Conservation (phyloP, 495 filamentous ascomycete genomes). For the Clohesyomyces aquaticus region DNA sequence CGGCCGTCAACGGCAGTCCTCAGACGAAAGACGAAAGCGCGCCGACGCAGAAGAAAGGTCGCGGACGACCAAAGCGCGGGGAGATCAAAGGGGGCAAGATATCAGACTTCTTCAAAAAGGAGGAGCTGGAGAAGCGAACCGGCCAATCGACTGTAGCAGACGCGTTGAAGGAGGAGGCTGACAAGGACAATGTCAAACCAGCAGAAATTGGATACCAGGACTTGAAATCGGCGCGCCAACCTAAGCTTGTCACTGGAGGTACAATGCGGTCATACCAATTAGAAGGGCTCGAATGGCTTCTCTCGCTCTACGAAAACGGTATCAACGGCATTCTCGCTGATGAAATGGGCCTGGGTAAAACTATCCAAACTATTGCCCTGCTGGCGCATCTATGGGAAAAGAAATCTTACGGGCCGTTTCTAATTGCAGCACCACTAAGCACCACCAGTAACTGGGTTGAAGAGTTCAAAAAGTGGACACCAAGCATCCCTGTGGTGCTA, state of each 20-base stretch:
- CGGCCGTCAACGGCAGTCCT: conserved; percentile 18
- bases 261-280: conserved; percentile 93
- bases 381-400: conserved; percentile 88
- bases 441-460: conserved; percentile 96
- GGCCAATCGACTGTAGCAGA: conserved; percentile 58
- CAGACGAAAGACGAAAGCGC: conserved; percentile 6
- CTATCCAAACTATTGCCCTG: conserved; percentile 89
- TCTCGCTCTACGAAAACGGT: conserved; percentile 84
- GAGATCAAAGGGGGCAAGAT: conserved; percentile 52
- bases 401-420: conserved; percentile 81
- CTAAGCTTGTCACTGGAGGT: conserved; percentile 80
- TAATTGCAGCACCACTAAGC: conserved; percentile 87
- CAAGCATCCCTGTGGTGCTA: conserved; percentile 79
- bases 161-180: conserved; percentile 59
- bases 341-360: conserved; percentile 98
- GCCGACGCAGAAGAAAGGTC: conserved; percentile 33
- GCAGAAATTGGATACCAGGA: conserved; percentile 74
- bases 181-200: conserved; percentile 61
- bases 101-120: conserved; percentile 62
- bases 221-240: conserved; percentile 79
- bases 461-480: conserved; percentile 89
- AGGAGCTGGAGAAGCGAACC: conserved; percentile 57
- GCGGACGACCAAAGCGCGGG: conserved; percentile 38
- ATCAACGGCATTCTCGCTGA: conserved; percentile 94
- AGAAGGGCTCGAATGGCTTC: conserved; percentile 92